These are phyloP conservation scores for Komagataella pastoris DNA, from an alignment of 805 yeast species.

Conservation along the genomic window DNA sequence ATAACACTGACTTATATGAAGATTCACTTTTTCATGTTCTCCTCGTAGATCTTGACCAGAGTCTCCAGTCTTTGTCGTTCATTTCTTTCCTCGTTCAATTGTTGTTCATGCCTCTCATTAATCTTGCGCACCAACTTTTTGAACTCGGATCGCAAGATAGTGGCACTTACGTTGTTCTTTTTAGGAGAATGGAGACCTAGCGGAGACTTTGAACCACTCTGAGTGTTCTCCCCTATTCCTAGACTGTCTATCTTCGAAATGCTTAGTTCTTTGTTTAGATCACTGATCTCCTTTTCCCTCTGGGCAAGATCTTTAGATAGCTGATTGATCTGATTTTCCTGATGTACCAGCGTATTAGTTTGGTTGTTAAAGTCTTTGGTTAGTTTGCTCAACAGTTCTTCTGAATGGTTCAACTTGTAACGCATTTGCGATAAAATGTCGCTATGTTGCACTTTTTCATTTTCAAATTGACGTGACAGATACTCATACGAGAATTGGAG, in stretches of 20 bases:
- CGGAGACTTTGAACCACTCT: constrained; percentile 7
- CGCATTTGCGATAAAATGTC: constrained; percentile 40
- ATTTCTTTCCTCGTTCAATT: constrained; percentile 41
- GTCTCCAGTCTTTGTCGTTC: constrained; percentile 31
- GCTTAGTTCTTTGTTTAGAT: constrained; percentile 30
- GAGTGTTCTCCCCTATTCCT: constrained; percentile 16
- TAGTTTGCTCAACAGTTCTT: constrained; percentile 31
- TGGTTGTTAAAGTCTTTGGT: constrained; percentile 22
- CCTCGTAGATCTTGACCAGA: constrained; percentile 14
- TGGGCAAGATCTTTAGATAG: constrained; percentile 14
- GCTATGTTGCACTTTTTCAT: constrained; percentile 43
- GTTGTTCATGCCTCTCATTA: constrained; percentile 47
- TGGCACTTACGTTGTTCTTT: constrained; percentile 23
- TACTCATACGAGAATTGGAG: constrained; percentile 61
- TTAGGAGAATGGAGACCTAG: constrained; percentile 8
- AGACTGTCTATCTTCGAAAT: constrained; percentile 29
- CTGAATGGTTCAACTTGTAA: constrained; percentile 33
- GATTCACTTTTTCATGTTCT: neutral
- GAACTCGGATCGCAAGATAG: constrained; percentile 55
- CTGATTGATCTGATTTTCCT: constrained; percentile 22
- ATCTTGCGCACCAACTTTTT: constrained; percentile 49
- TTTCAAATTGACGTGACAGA: constrained; percentile 52
- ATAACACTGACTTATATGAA: no score
- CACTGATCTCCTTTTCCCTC: constrained; percentile 26
- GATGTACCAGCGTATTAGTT: constrained; percentile 19